Conservation (phyloP, 1,284 basidiomycete species). For the Laetiporus sulphureus region DNA sequence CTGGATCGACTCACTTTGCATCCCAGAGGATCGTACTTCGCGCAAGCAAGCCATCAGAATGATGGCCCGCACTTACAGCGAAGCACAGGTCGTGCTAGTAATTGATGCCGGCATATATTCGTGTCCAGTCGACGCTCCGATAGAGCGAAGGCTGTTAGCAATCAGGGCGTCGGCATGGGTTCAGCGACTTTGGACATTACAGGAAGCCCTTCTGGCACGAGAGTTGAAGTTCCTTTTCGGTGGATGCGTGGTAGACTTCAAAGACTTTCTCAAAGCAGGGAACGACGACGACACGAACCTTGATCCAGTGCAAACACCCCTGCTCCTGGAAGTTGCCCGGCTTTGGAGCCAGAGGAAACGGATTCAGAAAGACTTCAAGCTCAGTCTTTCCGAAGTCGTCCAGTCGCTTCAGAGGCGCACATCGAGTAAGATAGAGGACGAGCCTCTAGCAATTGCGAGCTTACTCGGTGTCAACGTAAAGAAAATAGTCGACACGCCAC, state of each 20-base stretch:
- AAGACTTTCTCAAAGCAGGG: not conserved
- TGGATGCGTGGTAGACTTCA: conserved; percentile 1
- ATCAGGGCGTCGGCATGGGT: conserved; percentile 10
- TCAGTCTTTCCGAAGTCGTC: not conserved
- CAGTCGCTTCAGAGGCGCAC: conserved; percentile 2
- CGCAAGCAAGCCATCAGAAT: conserved; percentile 8
- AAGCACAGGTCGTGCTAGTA: conserved; percentile 7
- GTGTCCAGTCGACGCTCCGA: conserved; percentile 3
- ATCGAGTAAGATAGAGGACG: conserved; percentile 7
- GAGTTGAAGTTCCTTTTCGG: conserved; percentile 8
- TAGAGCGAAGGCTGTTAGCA: conserved; percentile 6
- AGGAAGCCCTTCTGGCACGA: conserved; percentile 9
- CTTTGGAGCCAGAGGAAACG: not conserved
- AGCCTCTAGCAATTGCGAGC: conserved; percentile 7
- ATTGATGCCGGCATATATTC: conserved; percentile 6
- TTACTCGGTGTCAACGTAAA: conserved; percentile 3
- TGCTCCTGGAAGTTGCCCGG: not conserved
- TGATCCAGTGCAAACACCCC: not conserved
- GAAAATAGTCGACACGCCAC: conserved; percentile 3
- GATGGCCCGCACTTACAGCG: conserved; percentile 9
- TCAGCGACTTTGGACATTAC: conserved; percentile 12
- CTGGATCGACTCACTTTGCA: conserved; percentile 11
- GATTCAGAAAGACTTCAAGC: not conserved
- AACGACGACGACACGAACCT: not conserved
- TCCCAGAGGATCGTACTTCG: conserved; percentile 2